These are phyloP conservation scores for Biscogniauxia marginata DNA, from an alignment of 2,329 filamentous ascomycete species.

Conservation along the genomic window DNA sequence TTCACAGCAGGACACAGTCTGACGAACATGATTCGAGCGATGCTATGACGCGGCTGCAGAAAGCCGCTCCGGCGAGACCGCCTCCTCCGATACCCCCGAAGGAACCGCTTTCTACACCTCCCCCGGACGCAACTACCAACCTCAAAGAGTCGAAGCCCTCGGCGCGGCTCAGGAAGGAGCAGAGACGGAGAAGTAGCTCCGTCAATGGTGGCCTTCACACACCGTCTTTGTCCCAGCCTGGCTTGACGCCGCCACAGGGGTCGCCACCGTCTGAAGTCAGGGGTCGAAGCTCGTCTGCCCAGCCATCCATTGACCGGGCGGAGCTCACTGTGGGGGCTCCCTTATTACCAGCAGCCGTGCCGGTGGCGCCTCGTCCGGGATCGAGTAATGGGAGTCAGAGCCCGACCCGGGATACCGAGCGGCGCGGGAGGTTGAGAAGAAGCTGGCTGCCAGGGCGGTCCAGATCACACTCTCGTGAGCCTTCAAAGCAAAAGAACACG, in stretches of 20 bases:
- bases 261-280: constrained; percentile 37
- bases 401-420: constrained; percentile 35
- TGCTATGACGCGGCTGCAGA: constrained; percentile 21
- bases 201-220: constrained; percentile 12
- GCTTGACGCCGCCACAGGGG: constrained; percentile 17
- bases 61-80: constrained; percentile 20
- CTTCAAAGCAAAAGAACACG: constrained; percentile 21
- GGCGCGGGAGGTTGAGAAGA: constrained; percentile 45
- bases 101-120: constrained; percentile 17
- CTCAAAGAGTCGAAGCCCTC: constrained; percentile 28
- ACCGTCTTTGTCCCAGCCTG: constrained; percentile 11
- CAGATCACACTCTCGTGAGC: constrained; percentile 48
- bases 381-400: constrained; percentile 44
- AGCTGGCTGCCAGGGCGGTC: constrained; percentile 56
- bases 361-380: constrained; percentile 28
- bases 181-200: constrained; percentile 30
- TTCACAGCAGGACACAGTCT: constrained; percentile 15
- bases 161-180: constrained; percentile 26
- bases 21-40: constrained; percentile 8
- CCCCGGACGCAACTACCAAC: constrained; percentile 21
- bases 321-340: constrained; percentile 31
- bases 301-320: constrained; percentile 36
- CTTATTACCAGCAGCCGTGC: constrained; percentile 28
- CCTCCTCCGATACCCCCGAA: constrained; percentile 19
- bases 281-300: constrained; percentile 49